Percentiles rank a stretch among this genome's conserved stretches.
These are phyloP conservation scores for Flagelloscypha sp. DNA, from an alignment of 768 basidiomycete genomes.

Conservation along the genomic window DNA sequence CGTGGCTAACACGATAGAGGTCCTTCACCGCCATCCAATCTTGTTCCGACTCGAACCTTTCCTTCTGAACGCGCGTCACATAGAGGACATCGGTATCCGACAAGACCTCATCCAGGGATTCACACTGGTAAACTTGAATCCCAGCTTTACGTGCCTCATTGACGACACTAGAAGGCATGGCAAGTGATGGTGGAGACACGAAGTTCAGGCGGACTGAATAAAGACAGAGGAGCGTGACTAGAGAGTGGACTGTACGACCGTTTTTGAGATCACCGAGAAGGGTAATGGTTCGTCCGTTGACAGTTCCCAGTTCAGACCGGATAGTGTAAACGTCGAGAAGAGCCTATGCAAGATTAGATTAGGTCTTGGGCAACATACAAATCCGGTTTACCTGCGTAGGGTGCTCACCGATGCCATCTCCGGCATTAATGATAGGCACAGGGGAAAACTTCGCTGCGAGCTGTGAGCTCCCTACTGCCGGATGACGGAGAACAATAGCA, in stretches of 20 bases:
- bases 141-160: slow-evolving; percentile 79
- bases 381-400: slow-evolving; percentile 72
- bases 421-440: slow-evolving; percentile 93
- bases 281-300: slow-evolving; percentile 91
- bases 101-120: slow-evolving; percentile 87
- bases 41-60: slow-evolving; percentile 71
- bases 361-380: slow-evolving; percentile 5
- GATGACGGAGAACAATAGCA: slow-evolving; percentile 90
- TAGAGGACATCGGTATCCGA: slow-evolving; percentile 93
- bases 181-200: slow-evolving; percentile 77
- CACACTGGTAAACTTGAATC: slow-evolving; percentile 67
- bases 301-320: slow-evolving; percentile 94
- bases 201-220: slow-evolving; percentile 95
- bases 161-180: slow-evolving; percentile 86
- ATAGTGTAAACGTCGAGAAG: slow-evolving; percentile 89
- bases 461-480: slow-evolving; percentile 89
- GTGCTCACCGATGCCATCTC: slow-evolving; percentile 96
- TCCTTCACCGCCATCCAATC: slow-evolving; percentile 93
- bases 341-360: slow-evolving; percentile 37
- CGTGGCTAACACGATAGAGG: slow-evolving; percentile 88
- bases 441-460: slow-evolving; percentile 94
- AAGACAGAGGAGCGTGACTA: slow-evolving; percentile 84
- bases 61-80: slow-evolving; percentile 93
- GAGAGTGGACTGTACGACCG: slow-evolving; percentile 93
- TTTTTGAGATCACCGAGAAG: slow-evolving; percentile 95